phyloP scores from a whole-genome alignment of 768 basidiomycete species.

The Boletus sp. region DNA sequence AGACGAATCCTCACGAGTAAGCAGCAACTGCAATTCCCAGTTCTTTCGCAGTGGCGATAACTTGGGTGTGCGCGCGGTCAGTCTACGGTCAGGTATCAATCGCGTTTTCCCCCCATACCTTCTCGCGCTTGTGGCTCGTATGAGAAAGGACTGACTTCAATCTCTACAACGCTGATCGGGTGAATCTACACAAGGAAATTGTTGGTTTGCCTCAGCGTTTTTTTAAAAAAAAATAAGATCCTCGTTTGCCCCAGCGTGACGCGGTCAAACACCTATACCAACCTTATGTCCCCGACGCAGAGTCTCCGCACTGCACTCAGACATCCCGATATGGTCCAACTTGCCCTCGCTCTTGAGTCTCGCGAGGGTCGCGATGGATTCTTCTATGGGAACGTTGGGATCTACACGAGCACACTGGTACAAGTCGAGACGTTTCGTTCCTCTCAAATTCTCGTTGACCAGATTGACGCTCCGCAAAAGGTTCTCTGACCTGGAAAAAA shows the following conservation, averaged over 20 bases:
- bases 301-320: conserved; percentile 49
- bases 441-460: conserved; percentile 45
- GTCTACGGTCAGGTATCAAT: not conserved
- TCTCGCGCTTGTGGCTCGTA: conserved; percentile 50
- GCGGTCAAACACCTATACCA: not conserved
- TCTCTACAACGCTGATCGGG: conserved; percentile 59
- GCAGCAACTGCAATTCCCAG: conserved; percentile 54
- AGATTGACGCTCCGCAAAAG: conserved; percentile 43
- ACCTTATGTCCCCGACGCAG: conserved; percentile 38
- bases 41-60: conserved; percentile 52
- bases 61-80: conserved; percentile 22
- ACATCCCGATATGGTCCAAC: conserved; percentile 55
- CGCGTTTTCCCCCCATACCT: conserved; percentile 19
- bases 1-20: conserved; percentile 43
- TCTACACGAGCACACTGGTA: conserved; percentile 53
- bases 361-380: conserved; percentile 41
- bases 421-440: conserved; percentile 55
- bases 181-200: conserved; percentile 36
- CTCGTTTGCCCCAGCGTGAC: too few species aligned
- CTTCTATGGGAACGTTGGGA: conserved; percentile 42
- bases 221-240: too few species aligned
- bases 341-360: conserved; percentile 31
- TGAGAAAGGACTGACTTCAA: conserved; percentile 61
- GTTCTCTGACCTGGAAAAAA: conserved; percentile 31
- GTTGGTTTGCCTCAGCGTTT: not conserved